These are phyloP conservation scores for Hondaea fermentalgiana DNA, from an alignment of 108 stramenopile species.

Conservation along the genomic window DNA sequence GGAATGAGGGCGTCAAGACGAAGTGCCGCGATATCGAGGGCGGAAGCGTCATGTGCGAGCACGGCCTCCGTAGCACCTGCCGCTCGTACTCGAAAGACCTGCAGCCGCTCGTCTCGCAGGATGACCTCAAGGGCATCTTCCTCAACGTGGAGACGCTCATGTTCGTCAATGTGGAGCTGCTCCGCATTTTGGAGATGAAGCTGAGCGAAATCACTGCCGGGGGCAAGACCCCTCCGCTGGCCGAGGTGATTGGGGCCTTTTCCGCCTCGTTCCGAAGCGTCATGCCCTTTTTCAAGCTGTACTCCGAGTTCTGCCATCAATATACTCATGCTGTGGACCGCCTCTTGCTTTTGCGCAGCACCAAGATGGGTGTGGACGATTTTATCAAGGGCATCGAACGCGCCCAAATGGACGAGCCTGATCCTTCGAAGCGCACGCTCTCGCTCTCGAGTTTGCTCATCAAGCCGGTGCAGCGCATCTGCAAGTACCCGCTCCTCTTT, in stretches of 20 bases:
- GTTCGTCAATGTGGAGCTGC: neutral
- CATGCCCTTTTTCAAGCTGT: conserved; percentile 20
- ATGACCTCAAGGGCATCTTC: neutral
- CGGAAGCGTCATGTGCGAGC: conserved; percentile 1
- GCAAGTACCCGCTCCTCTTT: conserved; percentile 26
- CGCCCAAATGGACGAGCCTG: neutral
- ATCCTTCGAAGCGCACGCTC: neutral
- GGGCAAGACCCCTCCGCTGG: neutral
- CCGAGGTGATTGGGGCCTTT: neutral
- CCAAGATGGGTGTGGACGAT: neutral
- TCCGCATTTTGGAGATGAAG: neutral
- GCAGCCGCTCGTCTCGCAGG: neutral
- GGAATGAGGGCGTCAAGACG: neutral
- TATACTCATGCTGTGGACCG: neutral
- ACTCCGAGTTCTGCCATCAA: conserved; percentile 7
- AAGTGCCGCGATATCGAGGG: neutral
- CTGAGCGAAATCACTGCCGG: neutral
- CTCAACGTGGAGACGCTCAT: neutral
- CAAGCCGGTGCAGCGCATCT: conserved; percentile 27
- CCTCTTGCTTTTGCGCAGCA: neutral
- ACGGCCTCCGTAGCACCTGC: conserved; percentile 10
- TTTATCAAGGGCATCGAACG: neutral
- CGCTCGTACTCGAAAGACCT: neutral
- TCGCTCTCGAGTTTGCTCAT: conserved; percentile 9
- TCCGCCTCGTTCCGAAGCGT: neutral